A percentile compares a stretch with the other conserved stretches of the same genome.
These are phyloP conservation scores for Pseudodiploospora longispora DNA, from an alignment of 2,329 filamentous ascomycete genomes.

Conservation along the genomic window DNA sequence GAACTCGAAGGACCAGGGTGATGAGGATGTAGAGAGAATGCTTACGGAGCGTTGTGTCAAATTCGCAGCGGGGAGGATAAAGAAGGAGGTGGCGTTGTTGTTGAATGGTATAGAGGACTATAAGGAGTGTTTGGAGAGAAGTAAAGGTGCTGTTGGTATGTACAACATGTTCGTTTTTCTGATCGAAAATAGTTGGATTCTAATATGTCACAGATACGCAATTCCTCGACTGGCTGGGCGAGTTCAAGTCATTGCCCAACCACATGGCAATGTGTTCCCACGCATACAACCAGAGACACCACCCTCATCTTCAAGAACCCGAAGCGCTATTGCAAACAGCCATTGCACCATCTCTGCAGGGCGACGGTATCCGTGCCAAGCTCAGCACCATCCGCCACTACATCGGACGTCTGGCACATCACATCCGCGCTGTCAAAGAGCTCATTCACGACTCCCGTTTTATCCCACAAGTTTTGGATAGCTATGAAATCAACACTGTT, in stretches of 20 bases:
- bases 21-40: not conserved
- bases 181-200: not conserved
- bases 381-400: conserved; percentile 26
- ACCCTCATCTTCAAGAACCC: not conserved
- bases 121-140: not conserved
- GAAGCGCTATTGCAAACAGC: not conserved
- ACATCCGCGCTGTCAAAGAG: conserved; percentile 28
- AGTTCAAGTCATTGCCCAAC: conserved; percentile 1
- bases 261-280: not conserved
- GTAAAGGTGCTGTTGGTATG: too few relatives aligned
- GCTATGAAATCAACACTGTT: conserved; percentile 18
- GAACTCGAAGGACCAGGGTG: not conserved
- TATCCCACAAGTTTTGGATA: conserved; percentile 24
- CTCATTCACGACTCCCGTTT: conserved; percentile 26
- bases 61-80: conserved; percentile 16
- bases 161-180: too few relatives aligned
- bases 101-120: conserved; percentile 10
- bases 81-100: conserved; percentile 14
- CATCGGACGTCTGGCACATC: conserved; percentile 37
- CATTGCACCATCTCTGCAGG: not conserved
- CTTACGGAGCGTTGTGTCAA: conserved; percentile 4
- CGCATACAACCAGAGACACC: not conserved
- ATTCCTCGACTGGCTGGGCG: not conserved
- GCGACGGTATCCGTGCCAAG: not conserved
- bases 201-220: not conserved